These are phyloP conservation scores for Sphaerulina vaccinii DNA, from an alignment of 2,329 filamentous ascomycete genomes.

Conservation along the genomic window DNA sequence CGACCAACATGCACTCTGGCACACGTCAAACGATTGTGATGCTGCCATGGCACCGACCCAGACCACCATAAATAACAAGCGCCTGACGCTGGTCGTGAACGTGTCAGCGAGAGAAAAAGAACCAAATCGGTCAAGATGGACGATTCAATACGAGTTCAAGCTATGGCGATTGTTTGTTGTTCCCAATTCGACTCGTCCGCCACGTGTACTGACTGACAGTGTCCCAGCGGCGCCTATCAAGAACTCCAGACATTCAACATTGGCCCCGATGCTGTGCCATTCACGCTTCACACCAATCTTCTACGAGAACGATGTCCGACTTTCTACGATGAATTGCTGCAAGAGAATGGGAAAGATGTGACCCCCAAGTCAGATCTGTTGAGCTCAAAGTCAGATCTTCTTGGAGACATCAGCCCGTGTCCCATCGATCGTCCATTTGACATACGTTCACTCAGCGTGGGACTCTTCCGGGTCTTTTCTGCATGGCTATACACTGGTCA, in stretches of 20 bases:
- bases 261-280: slow-evolving; percentile 6
- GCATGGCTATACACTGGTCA: slow-evolving; percentile 7
- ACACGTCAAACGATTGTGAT: not conserved
- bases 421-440: slow-evolving; percentile 1
- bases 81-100: slow-evolving; percentile 9
- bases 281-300: slow-evolving; percentile 5
- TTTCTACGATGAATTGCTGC: slow-evolving; percentile 2
- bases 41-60: slow-evolving; percentile 1
- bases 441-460: not conserved
- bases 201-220: not conserved
- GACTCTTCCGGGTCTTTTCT: slow-evolving; percentile 4
- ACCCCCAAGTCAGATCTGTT: not conserved
- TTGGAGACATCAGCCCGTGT: slow-evolving; percentile 7
- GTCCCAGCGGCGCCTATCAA: slow-evolving; percentile 6
- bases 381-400: not conserved
- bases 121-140: slow-evolving; percentile 2
- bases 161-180: slow-evolving; percentile 6
- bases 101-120: not conserved
- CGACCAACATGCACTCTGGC: not conserved
- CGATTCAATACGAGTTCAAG: slow-evolving; percentile 10
- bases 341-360: not conserved
- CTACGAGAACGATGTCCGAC: slow-evolving; percentile 5
- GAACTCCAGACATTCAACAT: slow-evolving; percentile 4
- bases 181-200: not conserved
- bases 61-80: slow-evolving; percentile 8